These are phyloP conservation scores for Termitomyces bulborhizus DNA, from an alignment of 768 basidiomycete genomes.

Conservation along the genomic window DNA sequence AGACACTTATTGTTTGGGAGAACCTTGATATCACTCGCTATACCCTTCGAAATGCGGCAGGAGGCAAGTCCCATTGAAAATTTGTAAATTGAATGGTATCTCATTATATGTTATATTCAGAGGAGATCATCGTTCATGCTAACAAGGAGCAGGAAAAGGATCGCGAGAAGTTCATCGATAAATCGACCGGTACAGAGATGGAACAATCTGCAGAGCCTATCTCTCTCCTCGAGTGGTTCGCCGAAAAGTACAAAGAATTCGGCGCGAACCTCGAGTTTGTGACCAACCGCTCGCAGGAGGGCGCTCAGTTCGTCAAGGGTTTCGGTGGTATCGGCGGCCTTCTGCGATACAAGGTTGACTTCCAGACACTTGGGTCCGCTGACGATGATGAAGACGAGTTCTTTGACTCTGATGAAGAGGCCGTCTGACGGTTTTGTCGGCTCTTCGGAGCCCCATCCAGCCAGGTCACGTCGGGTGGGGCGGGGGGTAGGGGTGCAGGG, in stretches of 20 bases:
- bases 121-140: constrained; percentile 77
- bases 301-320: constrained; percentile 96
- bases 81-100: not conserved
- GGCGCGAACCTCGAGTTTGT: constrained; percentile 95
- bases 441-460: constrained; percentile 76
- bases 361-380: constrained; percentile 65
- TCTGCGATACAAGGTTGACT: constrained; percentile 96
- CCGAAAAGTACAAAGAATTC: constrained; percentile 98
- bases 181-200: constrained; percentile 94
- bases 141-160: constrained; percentile 87
- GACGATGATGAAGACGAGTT: constrained; percentile 90
- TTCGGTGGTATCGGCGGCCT: constrained; percentile 98
- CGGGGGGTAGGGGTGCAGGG: constrained; percentile 29
- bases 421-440: constrained; percentile 82
- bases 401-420: constrained; percentile 67
- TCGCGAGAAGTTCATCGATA: constrained; percentile 92
- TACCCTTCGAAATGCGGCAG: constrained; percentile 85
- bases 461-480: constrained; percentile 67
- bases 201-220: constrained; percentile 80
- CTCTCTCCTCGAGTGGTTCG: constrained; percentile 94
- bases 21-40: constrained; percentile 90
- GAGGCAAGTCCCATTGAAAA: constrained; percentile 42
- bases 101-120: constrained; percentile 27
- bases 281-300: constrained; percentile 94
- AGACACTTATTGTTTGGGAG: constrained; percentile 98